phyloP scores from a whole-genome alignment of 225 moss, liverwort and hornwort species.

The Marchantia polymorpha region DNA sequence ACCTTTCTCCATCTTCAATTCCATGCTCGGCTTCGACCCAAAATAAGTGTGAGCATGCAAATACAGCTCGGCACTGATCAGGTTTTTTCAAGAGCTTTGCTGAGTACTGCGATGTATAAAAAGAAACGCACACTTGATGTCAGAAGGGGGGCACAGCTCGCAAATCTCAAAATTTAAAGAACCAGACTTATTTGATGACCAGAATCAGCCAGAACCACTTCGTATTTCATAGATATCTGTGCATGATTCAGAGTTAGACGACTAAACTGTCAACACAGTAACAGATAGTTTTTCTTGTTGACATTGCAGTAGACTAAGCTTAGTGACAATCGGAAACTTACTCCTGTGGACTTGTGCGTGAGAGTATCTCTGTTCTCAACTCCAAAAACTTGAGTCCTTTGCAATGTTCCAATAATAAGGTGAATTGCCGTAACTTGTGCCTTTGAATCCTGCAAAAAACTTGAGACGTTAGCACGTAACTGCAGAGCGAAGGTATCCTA shows the following conservation, averaged over 20 bases:
- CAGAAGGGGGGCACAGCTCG: background rate
- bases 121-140: background rate
- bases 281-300: background rate
- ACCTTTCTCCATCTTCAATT: conserved; percentile 95
- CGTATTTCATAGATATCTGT: background rate
- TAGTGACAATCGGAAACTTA: conserved; percentile 31
- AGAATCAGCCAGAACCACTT: background rate
- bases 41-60: conserved; percentile 91
- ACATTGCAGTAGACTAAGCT: background rate
- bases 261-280: background rate
- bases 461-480: background rate
- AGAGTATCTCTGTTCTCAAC: conserved; percentile 94
- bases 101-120: conserved; percentile 59
- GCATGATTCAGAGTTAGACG: background rate
- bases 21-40: conserved; percentile 93
- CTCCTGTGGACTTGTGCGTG: conserved; percentile 94
- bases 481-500: background rate
- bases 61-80: conserved; percentile 92
- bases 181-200: background rate
- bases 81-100: conserved; percentile 93
- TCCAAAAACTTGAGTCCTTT: conserved; percentile 85
- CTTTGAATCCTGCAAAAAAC: conserved; percentile 72
- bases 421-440: conserved; percentile 93
- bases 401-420: conserved; percentile 87
- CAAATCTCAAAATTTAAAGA: background rate